Percentiles rank a stretch among this genome's conserved stretches.
Conservation (phyloP, 805 yeast genomes). For the Candida nonsorbophila region DNA sequence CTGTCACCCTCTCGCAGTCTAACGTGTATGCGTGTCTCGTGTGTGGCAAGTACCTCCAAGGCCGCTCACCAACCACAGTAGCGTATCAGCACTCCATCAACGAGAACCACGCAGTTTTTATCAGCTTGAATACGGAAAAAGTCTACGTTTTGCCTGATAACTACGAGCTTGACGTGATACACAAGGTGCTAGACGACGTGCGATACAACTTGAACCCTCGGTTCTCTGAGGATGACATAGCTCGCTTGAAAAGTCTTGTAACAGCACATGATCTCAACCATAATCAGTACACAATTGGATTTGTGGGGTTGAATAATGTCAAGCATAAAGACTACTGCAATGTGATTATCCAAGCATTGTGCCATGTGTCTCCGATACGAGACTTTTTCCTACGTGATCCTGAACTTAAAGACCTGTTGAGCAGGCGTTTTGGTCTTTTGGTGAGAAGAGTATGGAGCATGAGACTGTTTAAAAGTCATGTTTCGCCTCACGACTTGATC, state of each 20-base stretch:
- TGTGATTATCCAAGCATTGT: slow-evolving; percentile 48
- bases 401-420: slow-evolving; percentile 17
- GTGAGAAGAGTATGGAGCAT: slow-evolving; percentile 63
- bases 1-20: slow-evolving; percentile 52
- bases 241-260: slow-evolving; percentile 14
- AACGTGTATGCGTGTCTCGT: slow-evolving; percentile 68
- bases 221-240: slow-evolving; percentile 32
- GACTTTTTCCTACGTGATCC: slow-evolving; percentile 14
- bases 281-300: slow-evolving; percentile 53
- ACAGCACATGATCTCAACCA: slow-evolving; percentile 39
- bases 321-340: slow-evolving; percentile 50
- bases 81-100: slow-evolving; percentile 66
- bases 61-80: slow-evolving; percentile 57
- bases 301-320: slow-evolving; percentile 56
- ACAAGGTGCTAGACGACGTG: slow-evolving; percentile 39
- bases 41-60: slow-evolving; percentile 72
- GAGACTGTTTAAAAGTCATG: slow-evolving; percentile 50
- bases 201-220: slow-evolving; percentile 48
- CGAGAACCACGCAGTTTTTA: slow-evolving; percentile 56
- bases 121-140: slow-evolving; percentile 46
- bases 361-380: slow-evolving; percentile 51
- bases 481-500: slow-evolving; percentile 64
- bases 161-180: slow-evolving; percentile 30
- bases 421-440: slow-evolving; percentile 39
- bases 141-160: slow-evolving; percentile 63